Evolutionary conservation across 2,329 filamentous ascomycete species (phyloP).

Genomic region (Samsoniella hepiali): DNA sequence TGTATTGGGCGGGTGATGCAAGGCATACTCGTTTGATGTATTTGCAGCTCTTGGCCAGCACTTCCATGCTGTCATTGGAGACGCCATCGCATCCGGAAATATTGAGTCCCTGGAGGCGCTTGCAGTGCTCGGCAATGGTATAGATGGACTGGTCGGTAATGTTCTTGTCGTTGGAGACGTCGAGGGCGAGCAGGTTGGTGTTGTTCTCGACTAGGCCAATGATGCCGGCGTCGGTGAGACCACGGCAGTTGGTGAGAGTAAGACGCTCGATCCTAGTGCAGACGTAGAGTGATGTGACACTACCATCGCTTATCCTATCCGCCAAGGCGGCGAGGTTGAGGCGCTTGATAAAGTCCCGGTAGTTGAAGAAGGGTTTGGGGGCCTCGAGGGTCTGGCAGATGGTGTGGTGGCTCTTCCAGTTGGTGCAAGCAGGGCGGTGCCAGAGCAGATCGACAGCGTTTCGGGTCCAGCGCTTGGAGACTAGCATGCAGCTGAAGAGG

Average conservation of each 20-base stretch:
- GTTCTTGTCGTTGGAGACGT: slow-evolving; percentile 80
- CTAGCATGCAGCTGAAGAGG: slow-evolving; percentile 83
- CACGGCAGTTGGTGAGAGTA: slow-evolving; percentile 85
- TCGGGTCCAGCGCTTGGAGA: slow-evolving; percentile 89
- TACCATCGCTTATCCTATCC: slow-evolving; percentile 79
- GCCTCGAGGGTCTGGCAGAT: slow-evolving; percentile 77
- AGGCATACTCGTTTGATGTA: slow-evolving; percentile 77
- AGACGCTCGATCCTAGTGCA: slow-evolving; percentile 92
- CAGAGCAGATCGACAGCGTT: slow-evolving; percentile 92
- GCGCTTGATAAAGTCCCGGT: slow-evolving; percentile 85
- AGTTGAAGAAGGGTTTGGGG: slow-evolving; percentile 77
- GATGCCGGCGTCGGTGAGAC: slow-evolving; percentile 80
- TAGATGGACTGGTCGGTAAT: slow-evolving; percentile 80
- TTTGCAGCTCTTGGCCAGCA: slow-evolving; percentile 75
- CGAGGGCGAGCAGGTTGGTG: slow-evolving; percentile 77
- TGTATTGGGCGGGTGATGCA: not conserved
- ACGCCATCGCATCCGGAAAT: slow-evolving; percentile 82
- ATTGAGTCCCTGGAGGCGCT: slow-evolving; percentile 85
- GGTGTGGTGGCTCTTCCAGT: slow-evolving; percentile 74
- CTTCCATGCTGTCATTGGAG: slow-evolving; percentile 79
- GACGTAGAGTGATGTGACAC: slow-evolving; percentile 72
- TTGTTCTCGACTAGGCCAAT: slow-evolving; percentile 77
- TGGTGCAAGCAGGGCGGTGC: slow-evolving; percentile 89
- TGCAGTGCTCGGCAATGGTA: slow-evolving; percentile 76
- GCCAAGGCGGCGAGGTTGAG: slow-evolving; percentile 83